Base-by-base conservation (phyloP, 2,329 filamentous ascomycete species). In the Phialemonium atrogriseum region DNA sequence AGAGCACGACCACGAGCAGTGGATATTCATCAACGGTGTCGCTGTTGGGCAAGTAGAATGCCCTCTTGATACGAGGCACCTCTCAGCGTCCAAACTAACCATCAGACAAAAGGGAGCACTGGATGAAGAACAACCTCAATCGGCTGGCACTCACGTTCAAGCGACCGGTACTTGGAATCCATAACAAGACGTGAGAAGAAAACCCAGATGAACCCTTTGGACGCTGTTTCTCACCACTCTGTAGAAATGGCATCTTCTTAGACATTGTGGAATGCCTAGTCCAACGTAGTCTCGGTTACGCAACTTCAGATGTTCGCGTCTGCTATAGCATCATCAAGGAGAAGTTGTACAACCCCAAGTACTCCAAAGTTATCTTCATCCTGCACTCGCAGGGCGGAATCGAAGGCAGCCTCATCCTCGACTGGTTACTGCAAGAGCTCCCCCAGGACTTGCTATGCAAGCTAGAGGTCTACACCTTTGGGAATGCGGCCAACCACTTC, bases 11-110 rank as follows among this genome's bases (percentile, higher is more conserved):
- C 63, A 75, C 32, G 83, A 88, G 56, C 70, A 78, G 46, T 89
- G 84, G 84, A 66, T 88, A n/a, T 88, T 83, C 49, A 54, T 88
- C 31, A 88, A 88, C 46, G 84, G 84, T 1, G 74, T 87, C 17
- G 73, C 69, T 8, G 68, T 68, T 20, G 71, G 69, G 73, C 77
- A 55, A 37, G 68, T 8, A 12, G 10, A n/a, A 20, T 5, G 6
- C 11, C 17, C 15, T 16, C 12, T 15, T 12, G 6, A 9, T 24
- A 10, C 3, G 11, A n/a, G 12, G 4, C 7, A 11, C 9, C 6
- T 6, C 12, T 22, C 20, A 8, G 16, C 19, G 12, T 29, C 13
- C 41, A 49, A 12, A 35, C 17, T 11, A 10, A 5, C 10, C n/a
- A 26, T 17, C 37, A 73, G 70, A 4, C 12, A 7, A 11, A 20